Conservation (phyloP, 345 rosid genomes). For the Eucalyptus paniculata region DNA sequence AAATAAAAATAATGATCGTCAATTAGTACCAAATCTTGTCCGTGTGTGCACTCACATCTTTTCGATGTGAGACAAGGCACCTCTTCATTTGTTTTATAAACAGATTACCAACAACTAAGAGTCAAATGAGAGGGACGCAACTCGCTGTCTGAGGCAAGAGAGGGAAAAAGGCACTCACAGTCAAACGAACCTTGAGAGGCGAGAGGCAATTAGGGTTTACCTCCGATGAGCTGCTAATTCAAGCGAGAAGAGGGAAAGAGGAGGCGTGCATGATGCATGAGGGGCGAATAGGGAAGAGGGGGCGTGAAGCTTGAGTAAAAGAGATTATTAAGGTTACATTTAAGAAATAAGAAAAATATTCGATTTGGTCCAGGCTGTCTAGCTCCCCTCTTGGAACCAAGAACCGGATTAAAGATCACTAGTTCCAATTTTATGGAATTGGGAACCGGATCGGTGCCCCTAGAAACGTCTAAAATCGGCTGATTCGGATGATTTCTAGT, state of each 20-base stretch:
- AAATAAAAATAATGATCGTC: too few relatives aligned
- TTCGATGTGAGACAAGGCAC: too few relatives aligned
- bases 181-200: background rate
- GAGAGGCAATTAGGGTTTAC: background rate
- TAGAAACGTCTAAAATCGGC: background rate
- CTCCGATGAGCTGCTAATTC: background rate
- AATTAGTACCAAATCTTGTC: too few relatives aligned
- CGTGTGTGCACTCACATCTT: rapidly evolving
- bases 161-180: background rate
- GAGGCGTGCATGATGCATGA: background rate
- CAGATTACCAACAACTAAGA: too few relatives aligned
- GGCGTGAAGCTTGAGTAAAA: background rate
- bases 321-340: background rate
- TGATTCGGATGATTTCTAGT: rapidly evolving
- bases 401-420: too few relatives aligned
- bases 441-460: background rate
- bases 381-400: too few relatives aligned
- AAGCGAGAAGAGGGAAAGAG: background rate
- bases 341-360: background rate
- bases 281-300: background rate
- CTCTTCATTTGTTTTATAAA: too few relatives aligned
- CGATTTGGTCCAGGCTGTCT: rapidly evolving
- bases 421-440: background rate
- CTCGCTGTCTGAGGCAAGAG: background rate
- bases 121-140: background rate